Percentiles rank a stretch among this genome's conserved stretches.
Evolutionary conservation across 371 early-diverging fungal genomes (phyloP).

Genomic region (Phascolomyces articulosus): DNA sequence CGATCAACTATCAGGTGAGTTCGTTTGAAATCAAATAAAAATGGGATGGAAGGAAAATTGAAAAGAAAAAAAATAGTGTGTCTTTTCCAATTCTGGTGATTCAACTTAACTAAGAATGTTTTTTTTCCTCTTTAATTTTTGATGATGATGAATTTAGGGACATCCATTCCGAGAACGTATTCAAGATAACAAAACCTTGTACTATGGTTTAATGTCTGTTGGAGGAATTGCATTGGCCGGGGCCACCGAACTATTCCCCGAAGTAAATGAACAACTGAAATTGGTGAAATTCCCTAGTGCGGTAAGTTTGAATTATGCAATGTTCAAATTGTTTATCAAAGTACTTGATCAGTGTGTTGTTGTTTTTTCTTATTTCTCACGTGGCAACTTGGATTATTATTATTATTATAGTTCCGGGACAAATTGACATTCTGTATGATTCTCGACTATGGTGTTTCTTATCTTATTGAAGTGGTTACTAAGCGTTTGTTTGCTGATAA

Average conservation of each 20-base stretch:
- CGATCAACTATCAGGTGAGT: slow-evolving; percentile 96
- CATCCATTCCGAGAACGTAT: slow-evolving; percentile 99
- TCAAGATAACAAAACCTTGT: slow-evolving; percentile 93
- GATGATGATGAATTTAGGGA: too few species aligned
- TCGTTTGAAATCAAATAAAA: too few species aligned
- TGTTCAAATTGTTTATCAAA: too few species aligned
- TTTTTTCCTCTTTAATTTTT: background rate
- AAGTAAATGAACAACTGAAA: slow-evolving; percentile 89
- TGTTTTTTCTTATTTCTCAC: background rate
- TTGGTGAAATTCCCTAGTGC: slow-evolving; percentile 90
- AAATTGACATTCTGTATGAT: slow-evolving; percentile 71
- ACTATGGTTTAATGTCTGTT: slow-evolving; percentile 87
- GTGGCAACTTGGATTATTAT: too few species aligned
- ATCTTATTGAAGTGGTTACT: slow-evolving; percentile 65
- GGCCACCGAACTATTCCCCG: slow-evolving; percentile 90
- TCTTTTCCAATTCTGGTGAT: too few species aligned
- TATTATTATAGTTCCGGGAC: slow-evolving; percentile 62
- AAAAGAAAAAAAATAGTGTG: too few species aligned
- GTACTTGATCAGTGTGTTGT: slow-evolving; percentile 12
- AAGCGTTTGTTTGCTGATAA: slow-evolving; percentile 74
- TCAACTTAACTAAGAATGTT: background rate
- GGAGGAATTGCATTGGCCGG: slow-evolving; percentile 86
- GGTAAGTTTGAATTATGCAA: slow-evolving; percentile 41
- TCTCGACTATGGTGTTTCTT: slow-evolving; percentile 75
- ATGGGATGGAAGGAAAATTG: too few species aligned